Evolutionary conservation across 768 basidiomycete genomes (phyloP), one percentile per base, ranked within the genome.

Genomic region (Udeniomyces megalosporus): DNA sequence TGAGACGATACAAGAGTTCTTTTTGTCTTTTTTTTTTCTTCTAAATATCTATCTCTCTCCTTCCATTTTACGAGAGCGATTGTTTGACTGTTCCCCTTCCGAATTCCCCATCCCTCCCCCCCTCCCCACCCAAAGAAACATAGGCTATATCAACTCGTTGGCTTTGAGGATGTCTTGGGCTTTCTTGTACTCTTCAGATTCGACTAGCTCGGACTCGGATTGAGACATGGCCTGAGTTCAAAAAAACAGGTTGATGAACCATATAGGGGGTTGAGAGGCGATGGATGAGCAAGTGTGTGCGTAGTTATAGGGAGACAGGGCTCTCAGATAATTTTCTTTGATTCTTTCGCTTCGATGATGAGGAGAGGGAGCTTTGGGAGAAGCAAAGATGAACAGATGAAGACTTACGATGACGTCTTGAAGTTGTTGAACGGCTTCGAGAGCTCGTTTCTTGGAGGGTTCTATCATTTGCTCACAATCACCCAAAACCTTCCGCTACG

Each of bases 391-490:
- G 38, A 38, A 35, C 5, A 24, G 32, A 53, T 2, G 47, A n/a
- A 32, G 32, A 56, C 62, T 28, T 15, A 68, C 67, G 45, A 68
- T 49, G 48, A 68, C 24, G 34, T 68, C 67, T 22, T 49, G 47
- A 4, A 68, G 52, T 28, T 62, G 60, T 24, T 66, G 60, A 24
- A 62, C 28, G n/a, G 65, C 67, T 24, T 66, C 62, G 2, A 54
- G 38, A 2, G 63, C 61, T n/a, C 63, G 60, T 34, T 61, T 58
- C 53, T 64, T 54, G 15, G 67, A 58, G 20, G 66, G 61, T n/a
- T 60, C 65, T 20, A 68, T 64, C 67, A 68, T 68, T 53, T 68
- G 67, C 28, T 59, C 29, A 45, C 62, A 64, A 31, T 68, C 67
- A 45, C 49, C 47, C 42, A 68, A 55, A 12, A 68, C 67, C 49